Evolutionary conservation across 768 basidiomycete genomes (phyloP).

Genomic region (Russula dissimulans): DNA sequence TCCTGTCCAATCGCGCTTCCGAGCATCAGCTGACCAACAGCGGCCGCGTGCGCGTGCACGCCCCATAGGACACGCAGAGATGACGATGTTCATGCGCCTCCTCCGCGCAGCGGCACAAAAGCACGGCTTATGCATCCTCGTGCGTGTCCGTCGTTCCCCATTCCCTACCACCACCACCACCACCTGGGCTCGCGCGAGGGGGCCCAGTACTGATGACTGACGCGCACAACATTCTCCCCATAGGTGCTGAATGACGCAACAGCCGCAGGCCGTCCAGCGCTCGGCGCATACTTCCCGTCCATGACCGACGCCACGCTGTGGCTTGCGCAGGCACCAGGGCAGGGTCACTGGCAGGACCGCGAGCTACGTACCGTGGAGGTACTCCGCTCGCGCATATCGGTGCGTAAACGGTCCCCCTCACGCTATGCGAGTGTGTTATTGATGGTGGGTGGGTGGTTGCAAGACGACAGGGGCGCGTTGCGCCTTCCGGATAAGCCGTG

Average conservation of each 20-base stretch:
- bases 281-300: constrained; percentile 69
- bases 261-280: constrained; percentile 50
- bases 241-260: constrained; percentile 40
- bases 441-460: not conserved
- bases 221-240: too few species aligned
- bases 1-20: not conserved
- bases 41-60: not conserved
- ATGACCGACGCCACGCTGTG: constrained; percentile 69
- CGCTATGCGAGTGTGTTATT: not conserved
- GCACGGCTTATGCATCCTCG: constrained; percentile 42
- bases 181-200: not conserved
- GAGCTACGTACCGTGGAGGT: constrained; percentile 22
- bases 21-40: not conserved
- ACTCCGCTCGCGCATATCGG: constrained; percentile 25
- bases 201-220: not conserved
- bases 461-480: not conserved
- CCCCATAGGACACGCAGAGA: constrained; percentile 49
- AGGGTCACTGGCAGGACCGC: constrained; percentile 11
- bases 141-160: constrained; percentile 30
- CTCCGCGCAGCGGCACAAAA: constrained; percentile 42
- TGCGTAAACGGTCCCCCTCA: not conserved
- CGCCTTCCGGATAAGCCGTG: constrained; percentile 10
- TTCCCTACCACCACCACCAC: too few species aligned
- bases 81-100: constrained; percentile 62
- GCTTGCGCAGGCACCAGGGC: constrained; percentile 33